Conservation (phyloP, 257 asterid genomes). For the Linaria vulgaris region DNA sequence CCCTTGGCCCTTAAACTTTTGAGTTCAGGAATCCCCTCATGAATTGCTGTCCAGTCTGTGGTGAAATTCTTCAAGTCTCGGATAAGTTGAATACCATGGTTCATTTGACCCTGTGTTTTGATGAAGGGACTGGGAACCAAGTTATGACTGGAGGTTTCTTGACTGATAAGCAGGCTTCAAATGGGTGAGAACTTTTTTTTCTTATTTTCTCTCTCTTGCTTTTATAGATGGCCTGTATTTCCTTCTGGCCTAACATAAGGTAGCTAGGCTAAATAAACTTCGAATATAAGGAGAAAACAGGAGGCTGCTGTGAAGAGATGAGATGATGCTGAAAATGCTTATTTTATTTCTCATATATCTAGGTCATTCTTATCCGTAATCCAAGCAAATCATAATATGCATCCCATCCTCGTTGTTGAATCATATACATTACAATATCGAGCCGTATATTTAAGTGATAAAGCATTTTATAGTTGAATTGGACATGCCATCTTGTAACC, state of each 20-base stretch:
- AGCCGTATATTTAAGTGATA: background rate
- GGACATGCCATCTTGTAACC: constrained; percentile 4
- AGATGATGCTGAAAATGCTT: constrained; percentile 18
- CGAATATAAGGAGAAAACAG: constrained; percentile 8
- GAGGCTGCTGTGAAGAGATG: constrained; percentile 14
- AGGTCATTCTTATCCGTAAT: constrained; percentile 7
- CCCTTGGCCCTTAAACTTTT: constrained; percentile 16
- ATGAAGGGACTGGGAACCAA: constrained; percentile 97
- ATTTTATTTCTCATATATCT: constrained; percentile 10
- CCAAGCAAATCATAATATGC: constrained; percentile 7
- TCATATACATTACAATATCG: background rate
- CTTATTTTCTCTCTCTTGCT: constrained; percentile 25
- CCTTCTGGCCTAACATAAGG: constrained; percentile 24
- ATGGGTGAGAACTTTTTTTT: constrained; percentile 61
- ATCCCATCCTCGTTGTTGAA: constrained; percentile 9
- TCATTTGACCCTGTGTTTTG: constrained; percentile 94
- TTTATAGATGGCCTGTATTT: constrained; percentile 12
- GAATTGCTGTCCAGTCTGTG: constrained; percentile 97
- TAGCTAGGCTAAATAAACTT: constrained; percentile 14
- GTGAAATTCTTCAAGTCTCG: constrained; percentile 78
- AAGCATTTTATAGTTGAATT: constrained; percentile 7
- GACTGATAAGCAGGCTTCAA: constrained; percentile 96
- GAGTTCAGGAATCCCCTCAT: constrained; percentile 77
- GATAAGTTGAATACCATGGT: constrained; percentile 74
- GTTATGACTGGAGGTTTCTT: constrained; percentile 97